Base-by-base conservation (phyloP, 2,329 filamentous ascomycete genomes). In the Colletotrichum euphorbiae region DNA sequence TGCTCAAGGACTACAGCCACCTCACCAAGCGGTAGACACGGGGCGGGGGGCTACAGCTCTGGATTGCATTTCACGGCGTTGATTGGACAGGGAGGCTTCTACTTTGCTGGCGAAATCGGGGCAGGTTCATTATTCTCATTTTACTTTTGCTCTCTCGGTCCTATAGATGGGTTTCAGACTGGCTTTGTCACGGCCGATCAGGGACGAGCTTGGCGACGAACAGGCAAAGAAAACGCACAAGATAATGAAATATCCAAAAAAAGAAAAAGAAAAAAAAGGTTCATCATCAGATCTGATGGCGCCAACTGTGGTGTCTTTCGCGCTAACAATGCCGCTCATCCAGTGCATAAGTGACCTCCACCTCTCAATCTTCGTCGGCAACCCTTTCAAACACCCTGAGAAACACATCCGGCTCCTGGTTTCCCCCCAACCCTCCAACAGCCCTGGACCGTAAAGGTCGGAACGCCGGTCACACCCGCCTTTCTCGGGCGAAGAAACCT, bases 1-100 rank as follows among this genome's bases (percentile, higher is more conserved):
- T 97, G 68, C 84, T 97, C 76, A 90, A 93, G 81, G 92, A 95
- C 76, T 94, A 84, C 75, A 85, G 82, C 70, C 78, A 82, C 60
- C 75, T 82, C 72, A 57, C 51, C 8, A 81, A 83, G 73, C 76
- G 81, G 67, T 84, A 73, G 78, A 21, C 7, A 28, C 28, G 28
- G 28, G 28, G 28, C 6, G 28, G 7, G 6, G 2, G n/a, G 13
- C 1, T 13, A 17, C 21, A 51, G 38, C 3, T 31, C 3, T 15
- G 12, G 46, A 19, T 5, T 69, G 66, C 66, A 69, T 69, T 60
- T 40, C 24, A 31, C 33, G 66, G 61, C 61, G 62, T 69, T 66
- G 9, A 17, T 19, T 36, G 58, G 40, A 31, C 3, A 28, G 46
- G 56, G 13, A 15, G 54, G 21, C 24, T 46, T 13, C 51, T 43